Percentiles rank a stretch among this genome's conserved stretches.
phyloP scores from a whole-genome alignment of 2,329 filamentous ascomycete species.

The Colletotrichum truncatum region DNA sequence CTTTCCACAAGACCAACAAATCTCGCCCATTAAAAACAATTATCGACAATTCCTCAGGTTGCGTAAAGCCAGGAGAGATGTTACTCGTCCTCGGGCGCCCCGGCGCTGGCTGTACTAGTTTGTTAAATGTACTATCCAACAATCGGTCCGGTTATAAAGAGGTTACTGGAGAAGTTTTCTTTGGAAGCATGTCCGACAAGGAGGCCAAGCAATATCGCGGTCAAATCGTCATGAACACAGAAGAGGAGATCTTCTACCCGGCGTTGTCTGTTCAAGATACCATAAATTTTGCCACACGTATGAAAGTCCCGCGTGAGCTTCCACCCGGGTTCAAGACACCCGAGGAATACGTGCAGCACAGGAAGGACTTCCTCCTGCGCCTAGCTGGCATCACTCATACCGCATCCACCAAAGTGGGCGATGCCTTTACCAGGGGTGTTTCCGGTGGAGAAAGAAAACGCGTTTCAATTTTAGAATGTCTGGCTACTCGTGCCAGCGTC shows the following conservation, averaged over 20 bases:
- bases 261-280: constrained; percentile 77
- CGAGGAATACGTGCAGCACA: constrained; percentile 56
- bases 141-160: constrained; percentile 66
- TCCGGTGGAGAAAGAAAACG: constrained; percentile 76
- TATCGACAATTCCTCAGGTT: constrained; percentile 71
- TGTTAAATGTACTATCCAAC: constrained; percentile 76
- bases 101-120: constrained; percentile 75
- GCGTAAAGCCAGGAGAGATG: constrained; percentile 79
- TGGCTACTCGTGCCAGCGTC: constrained; percentile 66
- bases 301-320: constrained; percentile 62
- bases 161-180: constrained; percentile 67
- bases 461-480: constrained; percentile 73
- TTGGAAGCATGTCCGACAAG: constrained; percentile 59
- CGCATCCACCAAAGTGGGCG: constrained; percentile 71
- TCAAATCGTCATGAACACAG: constrained; percentile 76
- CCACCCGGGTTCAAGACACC: constrained; percentile 51
- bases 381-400: constrained; percentile 69
- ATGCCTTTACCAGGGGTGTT: constrained; percentile 72
- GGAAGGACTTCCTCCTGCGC: constrained; percentile 63
- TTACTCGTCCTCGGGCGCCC: constrained; percentile 74
- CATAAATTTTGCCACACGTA: constrained; percentile 72
- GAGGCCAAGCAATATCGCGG: constrained; percentile 60
- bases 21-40: constrained; percentile 69
- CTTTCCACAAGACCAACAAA: constrained; percentile 61
- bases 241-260: constrained; percentile 73